A percentile compares a stretch with the other conserved stretches of the same genome.
phyloP scores from a whole-genome alignment of 345 rosid genomes.

The Eucalyptus cloeziana region DNA sequence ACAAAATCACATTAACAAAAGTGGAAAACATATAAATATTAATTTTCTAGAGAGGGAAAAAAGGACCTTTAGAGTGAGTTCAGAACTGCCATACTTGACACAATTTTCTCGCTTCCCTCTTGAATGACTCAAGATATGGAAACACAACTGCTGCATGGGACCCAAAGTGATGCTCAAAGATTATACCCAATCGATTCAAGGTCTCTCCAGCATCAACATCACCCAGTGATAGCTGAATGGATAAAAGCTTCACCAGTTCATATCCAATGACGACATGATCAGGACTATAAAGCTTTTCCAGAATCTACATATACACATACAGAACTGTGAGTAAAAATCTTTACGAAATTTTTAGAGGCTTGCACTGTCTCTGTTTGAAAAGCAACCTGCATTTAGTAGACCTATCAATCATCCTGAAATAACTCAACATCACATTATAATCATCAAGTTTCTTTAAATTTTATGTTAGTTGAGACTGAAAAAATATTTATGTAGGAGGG shows the following conservation, averaged over 20 bases:
- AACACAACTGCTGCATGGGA: slow-evolving; percentile 30
- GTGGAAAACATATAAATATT: not conserved
- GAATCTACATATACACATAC: slow-evolving; percentile 27
- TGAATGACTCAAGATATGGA: slow-evolving; percentile 34
- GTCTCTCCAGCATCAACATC: slow-evolving; percentile 25
- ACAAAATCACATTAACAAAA: not conserved
- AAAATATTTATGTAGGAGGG: not conserved
- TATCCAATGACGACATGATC: slow-evolving; percentile 64
- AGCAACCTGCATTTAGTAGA: not conserved
- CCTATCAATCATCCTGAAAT: not conserved
- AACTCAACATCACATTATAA: not conserved
- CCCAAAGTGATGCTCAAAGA: slow-evolving; percentile 47
- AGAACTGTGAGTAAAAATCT: not conserved
- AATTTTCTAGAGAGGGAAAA: not conserved
- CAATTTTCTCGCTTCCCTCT: slow-evolving; percentile 3
- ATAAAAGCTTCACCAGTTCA: slow-evolving; percentile 70
- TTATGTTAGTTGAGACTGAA: not conserved
- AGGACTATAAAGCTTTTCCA: slow-evolving; percentile 48
- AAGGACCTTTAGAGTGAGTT: not conserved
- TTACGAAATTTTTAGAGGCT: not conserved
- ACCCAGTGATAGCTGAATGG: slow-evolving; percentile 41
- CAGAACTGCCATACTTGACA: not conserved
- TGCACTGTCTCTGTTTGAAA: not conserved
- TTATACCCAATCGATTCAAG: slow-evolving; percentile 14
- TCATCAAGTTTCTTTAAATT: not conserved